Evolutionary conservation across 2,329 filamentous ascomycete genomes (phyloP), one percentile per base, ranked within the genome.

Genomic region (Fusarium humuli): DNA sequence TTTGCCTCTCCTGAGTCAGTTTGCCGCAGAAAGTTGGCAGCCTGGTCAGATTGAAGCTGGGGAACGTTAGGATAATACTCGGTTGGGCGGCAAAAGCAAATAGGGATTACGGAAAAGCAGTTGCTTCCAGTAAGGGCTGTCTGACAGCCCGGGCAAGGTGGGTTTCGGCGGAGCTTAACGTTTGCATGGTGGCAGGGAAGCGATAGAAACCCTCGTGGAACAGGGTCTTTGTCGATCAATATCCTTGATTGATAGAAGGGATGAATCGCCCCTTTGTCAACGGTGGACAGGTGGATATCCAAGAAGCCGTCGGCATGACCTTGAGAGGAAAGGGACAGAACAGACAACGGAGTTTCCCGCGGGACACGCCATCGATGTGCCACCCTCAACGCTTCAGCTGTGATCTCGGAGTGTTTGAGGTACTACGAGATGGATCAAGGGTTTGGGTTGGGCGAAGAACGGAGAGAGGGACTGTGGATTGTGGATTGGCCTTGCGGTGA

Each of bases 211-310:
- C 50, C 54, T 70, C 67, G 52, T 70, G 67, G 67, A 65, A 70
- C 58, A 71, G 67, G 67, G 63, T 60, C 62, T 37, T 47, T 54
- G 67, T 71, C 67, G 67, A 70, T 70, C 67, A 71, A 45, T 50
- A 45, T 57, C 49, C 67, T 56, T 67, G 62, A 61, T 52, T 54
- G 47, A 66, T 46, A 70, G 63, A 67, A 64, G 46, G 67, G 63
- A 65, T 68, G 67, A 71, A 70, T 53, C 32, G 59, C 40, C 63
- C 58, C 32, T 32, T 61, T n/a, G 32, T 46, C 25, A 32, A 48
- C 30, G 23, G 56, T 55, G 54, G 55, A 53, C 27, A 46, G 49
- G 53, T 70, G 63, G 62, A 65, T 57, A 57, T 65, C 27, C 27
- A 57, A 59, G 54, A 40, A 48, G 57, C 57, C 57, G 67, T 50